These are phyloP conservation scores for Leavenworthia alabamica DNA, from an alignment of 345 rosid species.

Conservation along the genomic window DNA sequence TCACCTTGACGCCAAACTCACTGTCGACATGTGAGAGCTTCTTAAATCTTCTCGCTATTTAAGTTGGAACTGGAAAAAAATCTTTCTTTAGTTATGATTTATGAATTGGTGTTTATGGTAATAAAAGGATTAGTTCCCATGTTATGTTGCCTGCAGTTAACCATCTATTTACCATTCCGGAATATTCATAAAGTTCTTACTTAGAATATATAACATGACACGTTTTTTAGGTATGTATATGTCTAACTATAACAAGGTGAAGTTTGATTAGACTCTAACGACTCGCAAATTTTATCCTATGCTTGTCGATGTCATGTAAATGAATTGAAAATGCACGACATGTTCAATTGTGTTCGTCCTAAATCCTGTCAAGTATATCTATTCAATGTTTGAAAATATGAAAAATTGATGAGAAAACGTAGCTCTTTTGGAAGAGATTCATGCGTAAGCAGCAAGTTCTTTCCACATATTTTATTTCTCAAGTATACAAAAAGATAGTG, in stretches of 20 bases:
- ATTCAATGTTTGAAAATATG: background rate
- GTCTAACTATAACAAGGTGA: background rate
- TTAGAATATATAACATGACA: background rate
- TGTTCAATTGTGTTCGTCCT: background rate
- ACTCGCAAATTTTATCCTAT: background rate
- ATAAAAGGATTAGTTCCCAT: background rate
- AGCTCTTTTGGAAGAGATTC: background rate
- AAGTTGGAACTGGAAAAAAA: background rate
- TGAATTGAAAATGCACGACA: background rate
- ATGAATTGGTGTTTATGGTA: background rate
- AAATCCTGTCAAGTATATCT: background rate
- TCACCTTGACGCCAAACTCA: slow-evolving; percentile 57
- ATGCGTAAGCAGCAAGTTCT: background rate
- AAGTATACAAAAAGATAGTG: background rate
- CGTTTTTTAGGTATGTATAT: background rate
- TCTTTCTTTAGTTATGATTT: background rate
- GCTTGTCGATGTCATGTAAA: background rate
- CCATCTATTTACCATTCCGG: background rate
- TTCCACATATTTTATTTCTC: slow-evolving; percentile 21
- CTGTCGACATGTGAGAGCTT: slow-evolving; percentile 43
- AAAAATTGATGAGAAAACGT: background rate
- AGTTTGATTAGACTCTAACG: background rate
- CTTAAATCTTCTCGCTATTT: background rate
- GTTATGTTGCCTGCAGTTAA: background rate
- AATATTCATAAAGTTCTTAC: background rate